Percentiles rank a stretch among this genome's conserved stretches.
Evolutionary conservation across 1,284 basidiomycete genomes (phyloP).

Genomic region (Mycena citricolor): DNA sequence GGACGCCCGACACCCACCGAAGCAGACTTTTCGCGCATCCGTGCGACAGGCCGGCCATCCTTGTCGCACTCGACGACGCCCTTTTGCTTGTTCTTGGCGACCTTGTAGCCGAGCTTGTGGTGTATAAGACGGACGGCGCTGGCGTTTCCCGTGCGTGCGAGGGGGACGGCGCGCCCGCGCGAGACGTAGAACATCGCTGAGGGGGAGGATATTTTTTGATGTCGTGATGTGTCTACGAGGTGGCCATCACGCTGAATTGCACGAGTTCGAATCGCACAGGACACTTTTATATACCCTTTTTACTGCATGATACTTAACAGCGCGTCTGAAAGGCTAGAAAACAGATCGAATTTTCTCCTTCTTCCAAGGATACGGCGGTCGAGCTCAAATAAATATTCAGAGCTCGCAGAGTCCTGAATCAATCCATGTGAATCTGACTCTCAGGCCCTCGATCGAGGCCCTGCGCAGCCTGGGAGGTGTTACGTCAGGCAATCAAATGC

Average conservation of each 20-base stretch:
- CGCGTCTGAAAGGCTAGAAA: too few species aligned
- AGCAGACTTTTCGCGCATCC: constrained; percentile 8
- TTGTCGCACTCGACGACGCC: constrained; percentile 7
- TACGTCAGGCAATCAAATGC: too few species aligned
- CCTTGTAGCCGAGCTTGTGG: neutral
- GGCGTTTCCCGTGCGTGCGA: constrained; percentile 7
- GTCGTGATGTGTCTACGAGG: neutral
- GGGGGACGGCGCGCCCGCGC: constrained; percentile 6
- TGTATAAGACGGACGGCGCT: constrained; percentile 6
- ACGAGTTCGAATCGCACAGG: constrained; percentile 1
- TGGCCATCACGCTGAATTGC: neutral
- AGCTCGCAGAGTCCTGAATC: too few species aligned
- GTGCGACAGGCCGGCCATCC: constrained; percentile 9
- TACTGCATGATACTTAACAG: too few species aligned
- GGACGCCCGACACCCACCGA: constrained; percentile 3
- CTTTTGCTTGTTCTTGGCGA: neutral
- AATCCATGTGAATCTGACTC: too few species aligned
- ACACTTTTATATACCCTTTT: too few species aligned
- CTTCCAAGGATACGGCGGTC: too few species aligned
- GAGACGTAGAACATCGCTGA: constrained; percentile 11
- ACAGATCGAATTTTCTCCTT: too few species aligned
- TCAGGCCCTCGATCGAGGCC: too few species aligned
- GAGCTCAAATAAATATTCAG: too few species aligned
- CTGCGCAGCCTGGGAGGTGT: too few species aligned
- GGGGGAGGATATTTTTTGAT: too few species aligned